A percentile compares a stretch with the other conserved stretches of the same genome.
Evolutionary conservation across 352 stramenopile genomes (phyloP).

Genomic region (Globisporangium recalcitrans): DNA sequence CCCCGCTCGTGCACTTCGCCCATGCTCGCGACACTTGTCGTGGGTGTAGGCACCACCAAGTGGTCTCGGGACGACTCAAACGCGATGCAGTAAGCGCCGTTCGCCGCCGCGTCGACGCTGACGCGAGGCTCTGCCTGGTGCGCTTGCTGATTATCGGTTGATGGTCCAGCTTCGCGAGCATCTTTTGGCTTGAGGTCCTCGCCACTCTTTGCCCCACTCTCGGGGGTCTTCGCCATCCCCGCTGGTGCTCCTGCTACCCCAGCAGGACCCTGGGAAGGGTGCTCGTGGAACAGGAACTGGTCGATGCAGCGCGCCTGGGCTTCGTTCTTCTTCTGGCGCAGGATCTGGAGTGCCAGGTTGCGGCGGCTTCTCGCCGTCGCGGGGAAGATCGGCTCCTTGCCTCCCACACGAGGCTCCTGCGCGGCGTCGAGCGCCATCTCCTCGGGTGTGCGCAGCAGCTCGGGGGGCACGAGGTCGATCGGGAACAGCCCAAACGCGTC

Average conservation of each 20-base stretch:
- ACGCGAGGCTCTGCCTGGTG: slow-evolving; percentile 5
- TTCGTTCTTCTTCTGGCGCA: slow-evolving; percentile 30
- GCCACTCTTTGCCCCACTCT: background rate
- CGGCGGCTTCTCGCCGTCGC: slow-evolving; percentile 24
- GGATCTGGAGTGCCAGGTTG: slow-evolving; percentile 27
- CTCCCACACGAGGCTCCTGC: slow-evolving; percentile 2
- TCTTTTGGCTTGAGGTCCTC: background rate
- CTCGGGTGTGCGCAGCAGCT: slow-evolving; percentile 28
- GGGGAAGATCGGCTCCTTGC: slow-evolving; percentile 2
- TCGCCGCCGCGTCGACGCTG: slow-evolving; percentile 1
- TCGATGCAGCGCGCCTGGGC: slow-evolving; percentile 20
- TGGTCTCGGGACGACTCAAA: slow-evolving; percentile 41
- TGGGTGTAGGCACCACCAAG: slow-evolving; percentile 19
- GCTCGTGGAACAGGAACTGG: slow-evolving; percentile 15
- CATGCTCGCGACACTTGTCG: slow-evolving; percentile 13
- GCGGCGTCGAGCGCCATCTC: slow-evolving; percentile 20
- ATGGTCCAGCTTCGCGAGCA: background rate
- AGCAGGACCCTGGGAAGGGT: slow-evolving; percentile 1
- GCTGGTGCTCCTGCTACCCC: background rate
- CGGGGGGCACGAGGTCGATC: slow-evolving; percentile 48
- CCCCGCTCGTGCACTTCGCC: slow-evolving; percentile 41
- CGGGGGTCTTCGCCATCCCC: background rate
- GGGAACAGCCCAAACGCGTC: slow-evolving; percentile 51
- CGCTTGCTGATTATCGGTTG: slow-evolving; percentile 6
- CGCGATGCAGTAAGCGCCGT: slow-evolving; percentile 28